Conservation (phyloP, 768 basidiomycete species). For the Termitomyces sp. region DNA sequence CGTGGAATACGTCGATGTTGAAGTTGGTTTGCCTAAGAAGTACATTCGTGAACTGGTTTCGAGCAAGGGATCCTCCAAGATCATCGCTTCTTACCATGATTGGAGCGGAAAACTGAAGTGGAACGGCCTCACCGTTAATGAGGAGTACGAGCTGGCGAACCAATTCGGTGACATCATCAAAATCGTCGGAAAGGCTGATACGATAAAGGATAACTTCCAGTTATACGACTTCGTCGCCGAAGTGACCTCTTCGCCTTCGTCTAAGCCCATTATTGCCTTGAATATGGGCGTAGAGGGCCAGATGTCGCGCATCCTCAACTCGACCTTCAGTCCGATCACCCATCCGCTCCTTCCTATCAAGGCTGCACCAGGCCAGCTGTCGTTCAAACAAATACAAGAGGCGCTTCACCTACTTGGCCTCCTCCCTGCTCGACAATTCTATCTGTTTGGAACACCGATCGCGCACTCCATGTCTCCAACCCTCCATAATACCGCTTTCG, state of each 20-base stretch:
- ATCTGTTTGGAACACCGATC: constrained; percentile 89
- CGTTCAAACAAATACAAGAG: constrained; percentile 81
- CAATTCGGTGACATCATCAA: constrained; percentile 87
- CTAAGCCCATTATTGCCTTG: constrained; percentile 89
- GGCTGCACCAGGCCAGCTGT: constrained; percentile 92
- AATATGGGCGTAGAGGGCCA: constrained; percentile 92
- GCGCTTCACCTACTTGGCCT: constrained; percentile 81
- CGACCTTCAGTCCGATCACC: constrained; percentile 84
- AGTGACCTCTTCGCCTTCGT: constrained; percentile 33
- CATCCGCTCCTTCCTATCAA: constrained; percentile 82
- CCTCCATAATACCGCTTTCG: constrained; percentile 88
- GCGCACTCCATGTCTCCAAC: constrained; percentile 88
- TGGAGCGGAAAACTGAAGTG: constrained; percentile 85
- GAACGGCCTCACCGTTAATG: constrained; percentile 61
- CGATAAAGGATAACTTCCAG: constrained; percentile 73
- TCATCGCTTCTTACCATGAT: constrained; percentile 95
- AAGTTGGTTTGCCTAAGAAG: constrained; percentile 70
- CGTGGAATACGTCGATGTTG: constrained; percentile 92
- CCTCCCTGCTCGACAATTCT: constrained; percentile 71
- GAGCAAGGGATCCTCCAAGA: constrained; percentile 67
- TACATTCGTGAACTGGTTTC: constrained; percentile 54
- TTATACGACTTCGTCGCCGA: constrained; percentile 69
- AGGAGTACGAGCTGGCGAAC: constrained; percentile 65
- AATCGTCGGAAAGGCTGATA: constrained; percentile 81
- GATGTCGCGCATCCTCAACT: constrained; percentile 84